Evolutionary conservation across 768 basidiomycete genomes (phyloP).

Genomic region (Xanthoconium purpureum): DNA sequence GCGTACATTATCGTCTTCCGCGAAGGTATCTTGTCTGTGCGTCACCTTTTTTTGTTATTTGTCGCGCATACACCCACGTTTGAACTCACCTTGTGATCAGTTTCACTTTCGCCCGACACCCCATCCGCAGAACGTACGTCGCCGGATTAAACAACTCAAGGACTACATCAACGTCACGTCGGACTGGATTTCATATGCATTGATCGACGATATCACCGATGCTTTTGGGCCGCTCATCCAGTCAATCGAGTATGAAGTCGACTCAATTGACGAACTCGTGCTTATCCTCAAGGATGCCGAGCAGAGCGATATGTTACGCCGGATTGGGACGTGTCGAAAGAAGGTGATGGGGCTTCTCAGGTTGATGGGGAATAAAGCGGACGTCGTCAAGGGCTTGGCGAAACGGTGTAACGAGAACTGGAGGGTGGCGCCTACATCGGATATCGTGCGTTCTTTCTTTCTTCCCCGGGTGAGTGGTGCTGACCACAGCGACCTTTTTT

Average conservation of each 20-base stretch:
- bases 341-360: conserved; percentile 98
- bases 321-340: conserved; percentile 97
- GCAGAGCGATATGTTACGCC: conserved; percentile 95
- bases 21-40: conserved; percentile 90
- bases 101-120: conserved; percentile 98
- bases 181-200: conserved; percentile 99
- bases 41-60: conserved; percentile 25
- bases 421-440: conserved; percentile 96
- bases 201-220: conserved; percentile 99
- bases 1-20: conserved; percentile 99
- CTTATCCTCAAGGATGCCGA: conserved; percentile 73
- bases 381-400: conserved; percentile 97
- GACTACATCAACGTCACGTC: conserved; percentile 99
- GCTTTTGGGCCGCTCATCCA: conserved; percentile 98
- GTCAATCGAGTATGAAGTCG: conserved; percentile 98
- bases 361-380: conserved; percentile 99
- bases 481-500: neutral
- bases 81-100: conserved; percentile 36
- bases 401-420: conserved; percentile 99
- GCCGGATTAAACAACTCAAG: conserved; percentile 97
- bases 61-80: neutral
- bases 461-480: neutral
- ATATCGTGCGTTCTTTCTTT: conserved; percentile 62
- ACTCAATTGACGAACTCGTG: conserved; percentile 97
- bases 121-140: conserved; percentile 95